Evolutionary conservation across 805 yeast species (phyloP).

Genomic region (Komagataella kurtzmanii): DNA sequence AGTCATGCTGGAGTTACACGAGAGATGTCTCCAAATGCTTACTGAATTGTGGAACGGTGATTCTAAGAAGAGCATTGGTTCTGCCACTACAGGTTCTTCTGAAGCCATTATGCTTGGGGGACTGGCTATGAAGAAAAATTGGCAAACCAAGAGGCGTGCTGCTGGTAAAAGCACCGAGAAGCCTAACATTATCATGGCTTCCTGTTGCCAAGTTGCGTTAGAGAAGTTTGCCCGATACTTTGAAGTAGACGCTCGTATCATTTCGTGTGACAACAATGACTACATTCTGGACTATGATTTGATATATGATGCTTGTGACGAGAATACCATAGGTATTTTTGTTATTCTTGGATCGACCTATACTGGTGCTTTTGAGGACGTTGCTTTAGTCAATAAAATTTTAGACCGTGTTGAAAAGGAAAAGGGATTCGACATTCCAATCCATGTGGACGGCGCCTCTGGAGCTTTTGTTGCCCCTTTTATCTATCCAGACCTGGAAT

Average conservation of each 20-base stretch:
- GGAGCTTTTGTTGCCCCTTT: slow-evolving; percentile 89
- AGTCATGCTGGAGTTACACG: slow-evolving; percentile 62
- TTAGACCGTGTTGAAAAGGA: slow-evolving; percentile 57
- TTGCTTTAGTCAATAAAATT: slow-evolving; percentile 43
- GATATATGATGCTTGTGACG: slow-evolving; percentile 60
- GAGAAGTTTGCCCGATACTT: slow-evolving; percentile 91
- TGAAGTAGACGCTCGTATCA: slow-evolving; percentile 75
- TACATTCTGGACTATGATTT: slow-evolving; percentile 51
- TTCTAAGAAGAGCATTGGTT: slow-evolving; percentile 47
- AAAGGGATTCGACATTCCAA: slow-evolving; percentile 57
- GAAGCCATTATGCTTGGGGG: slow-evolving; percentile 95
- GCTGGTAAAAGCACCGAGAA: slow-evolving; percentile 44
- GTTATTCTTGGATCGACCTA: slow-evolving; percentile 86
- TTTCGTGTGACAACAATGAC: slow-evolving; percentile 50
- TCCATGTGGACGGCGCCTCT: slow-evolving; percentile 90
- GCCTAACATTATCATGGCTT: slow-evolving; percentile 86
- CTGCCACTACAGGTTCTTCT: slow-evolving; percentile 89
- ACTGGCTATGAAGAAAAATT: slow-evolving; percentile 76
- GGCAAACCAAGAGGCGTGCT: slow-evolving; percentile 59
- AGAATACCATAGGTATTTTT: slow-evolving; percentile 85
- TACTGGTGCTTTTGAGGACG: slow-evolving; percentile 86
- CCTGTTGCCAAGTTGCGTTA: slow-evolving; percentile 87
- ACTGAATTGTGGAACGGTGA: slow-evolving; percentile 59
- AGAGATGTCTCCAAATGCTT: slow-evolving; percentile 71
- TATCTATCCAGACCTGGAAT: slow-evolving; percentile 54